These are phyloP conservation scores for Dipodascopsis tothii DNA, from an alignment of 805 yeast species.

Conservation along the genomic window DNA sequence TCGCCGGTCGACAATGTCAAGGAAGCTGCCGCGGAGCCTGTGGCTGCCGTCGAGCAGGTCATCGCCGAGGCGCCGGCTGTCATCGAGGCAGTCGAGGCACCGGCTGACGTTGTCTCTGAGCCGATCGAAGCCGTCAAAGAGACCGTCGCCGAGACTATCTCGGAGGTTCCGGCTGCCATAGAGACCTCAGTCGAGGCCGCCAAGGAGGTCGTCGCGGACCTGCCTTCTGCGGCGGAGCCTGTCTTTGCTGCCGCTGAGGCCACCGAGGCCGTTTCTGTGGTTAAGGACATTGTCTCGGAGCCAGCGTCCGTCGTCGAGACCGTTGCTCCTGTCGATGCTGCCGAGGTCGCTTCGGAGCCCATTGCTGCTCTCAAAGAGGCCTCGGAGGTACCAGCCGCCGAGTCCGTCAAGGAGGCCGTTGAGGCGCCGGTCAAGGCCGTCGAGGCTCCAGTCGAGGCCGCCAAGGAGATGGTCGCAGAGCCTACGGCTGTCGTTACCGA, in stretches of 20 bases:
- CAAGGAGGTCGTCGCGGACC: slow-evolving; percentile 4
- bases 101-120: background rate
- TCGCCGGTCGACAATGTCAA: background rate
- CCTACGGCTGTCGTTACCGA: background rate
- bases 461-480: background rate
- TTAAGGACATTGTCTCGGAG: background rate
- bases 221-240: slow-evolving; percentile 1
- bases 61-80: slow-evolving; percentile 1
- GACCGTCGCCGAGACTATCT: background rate
- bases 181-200: background rate
- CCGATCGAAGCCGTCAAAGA: background rate
- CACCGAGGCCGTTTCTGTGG: background rate
- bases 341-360: too few species aligned
- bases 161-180: background rate
- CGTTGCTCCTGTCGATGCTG: too few species aligned
- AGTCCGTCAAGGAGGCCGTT: background rate
- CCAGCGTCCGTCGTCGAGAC: too few species aligned
- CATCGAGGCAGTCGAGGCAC: slow-evolving; percentile 2
- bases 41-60: background rate
- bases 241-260: too few species aligned
- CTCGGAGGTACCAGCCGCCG: too few species aligned
- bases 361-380: too few species aligned
- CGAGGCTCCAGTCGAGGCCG: background rate
- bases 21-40: background rate
- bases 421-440: background rate